Conservation (phyloP, 768 basidiomycete genomes). For the Suillus clintonianus region DNA sequence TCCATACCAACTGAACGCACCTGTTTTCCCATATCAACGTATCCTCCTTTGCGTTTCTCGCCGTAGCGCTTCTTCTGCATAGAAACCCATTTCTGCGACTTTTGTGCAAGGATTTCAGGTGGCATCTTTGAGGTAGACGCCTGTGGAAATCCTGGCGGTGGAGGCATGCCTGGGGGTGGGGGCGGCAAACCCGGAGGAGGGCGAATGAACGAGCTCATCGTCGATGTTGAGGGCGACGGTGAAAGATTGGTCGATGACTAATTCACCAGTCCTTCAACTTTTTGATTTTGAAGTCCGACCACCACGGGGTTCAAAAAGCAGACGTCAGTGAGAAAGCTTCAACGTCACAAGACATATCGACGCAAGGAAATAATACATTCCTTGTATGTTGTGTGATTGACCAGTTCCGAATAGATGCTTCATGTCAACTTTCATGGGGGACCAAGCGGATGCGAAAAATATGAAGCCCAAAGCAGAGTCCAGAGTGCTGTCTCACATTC, state of each 20-base stretch:
- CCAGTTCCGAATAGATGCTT: no score
- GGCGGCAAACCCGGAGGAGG: conserved; percentile 36
- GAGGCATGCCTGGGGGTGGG: conserved; percentile 45
- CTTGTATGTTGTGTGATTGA: no score
- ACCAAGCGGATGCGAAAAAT: no score
- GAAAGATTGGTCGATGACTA: conserved; percentile 30
- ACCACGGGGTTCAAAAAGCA: background rate
- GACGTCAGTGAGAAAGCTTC: no score
- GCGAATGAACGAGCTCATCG: conserved; percentile 34
- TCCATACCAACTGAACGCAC: conserved; percentile 41
- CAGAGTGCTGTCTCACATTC: no score
- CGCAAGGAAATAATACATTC: no score
- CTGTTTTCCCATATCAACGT: conserved; percentile 92
- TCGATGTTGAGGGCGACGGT: conserved; percentile 28
- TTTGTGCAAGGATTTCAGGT: conserved; percentile 78
- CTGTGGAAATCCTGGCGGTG: conserved; percentile 32
- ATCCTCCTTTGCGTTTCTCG: conserved; percentile 87
- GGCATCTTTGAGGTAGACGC: conserved; percentile 47
- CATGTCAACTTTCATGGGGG: no score
- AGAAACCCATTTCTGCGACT: conserved; percentile 94
- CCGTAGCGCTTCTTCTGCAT: conserved; percentile 93
- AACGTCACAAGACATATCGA: no score
- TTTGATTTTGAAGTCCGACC: conserved; percentile 25
- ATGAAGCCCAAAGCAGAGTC: no score
- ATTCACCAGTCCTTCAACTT: conserved; percentile 4